Conservation (phyloP, 1,139 yeast species). For the Wickerhamomyces sp. region DNA sequence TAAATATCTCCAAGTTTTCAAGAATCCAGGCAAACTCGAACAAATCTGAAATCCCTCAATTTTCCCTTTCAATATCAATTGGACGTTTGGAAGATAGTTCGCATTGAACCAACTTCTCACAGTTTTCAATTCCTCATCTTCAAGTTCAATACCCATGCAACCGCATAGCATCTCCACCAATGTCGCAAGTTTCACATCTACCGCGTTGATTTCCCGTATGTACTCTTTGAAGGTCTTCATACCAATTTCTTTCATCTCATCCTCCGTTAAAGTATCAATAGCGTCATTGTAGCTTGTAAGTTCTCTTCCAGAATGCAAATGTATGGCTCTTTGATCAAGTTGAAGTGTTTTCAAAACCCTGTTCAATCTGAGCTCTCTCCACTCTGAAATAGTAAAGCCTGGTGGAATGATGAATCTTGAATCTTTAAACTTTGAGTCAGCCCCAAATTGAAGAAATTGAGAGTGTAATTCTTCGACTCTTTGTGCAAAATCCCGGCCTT, state of each 20-base stretch:
- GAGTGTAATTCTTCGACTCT: constrained; percentile 1
- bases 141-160: constrained; percentile 5
- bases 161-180: constrained; percentile 7
- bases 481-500: constrained; percentile 2
- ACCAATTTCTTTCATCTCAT: constrained; percentile 9
- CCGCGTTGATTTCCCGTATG: background rate
- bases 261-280: constrained; percentile 4
- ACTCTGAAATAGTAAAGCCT: constrained; percentile 10
- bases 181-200: constrained; percentile 1
- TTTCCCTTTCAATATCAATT: background rate
- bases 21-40: background rate
- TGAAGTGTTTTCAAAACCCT: constrained; percentile 2
- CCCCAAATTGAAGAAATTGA: background rate
- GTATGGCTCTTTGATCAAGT: no score
- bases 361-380: constrained; percentile 11
- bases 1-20: constrained; percentile 9
- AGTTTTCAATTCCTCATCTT: constrained; percentile 3
- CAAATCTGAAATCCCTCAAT: background rate
- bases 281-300: background rate
- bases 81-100: background rate
- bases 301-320: constrained; percentile 7
- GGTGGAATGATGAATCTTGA: constrained; percentile 9
- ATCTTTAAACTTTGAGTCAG: background rate
- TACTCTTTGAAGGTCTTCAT: constrained; percentile 5
- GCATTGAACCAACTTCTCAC: constrained; percentile 1